Percentiles rank a stretch among this genome's conserved stretches.
phyloP scores from a whole-genome alignment of 2,329 filamentous ascomycete genomes.

The Aureobasidium sp. region DNA sequence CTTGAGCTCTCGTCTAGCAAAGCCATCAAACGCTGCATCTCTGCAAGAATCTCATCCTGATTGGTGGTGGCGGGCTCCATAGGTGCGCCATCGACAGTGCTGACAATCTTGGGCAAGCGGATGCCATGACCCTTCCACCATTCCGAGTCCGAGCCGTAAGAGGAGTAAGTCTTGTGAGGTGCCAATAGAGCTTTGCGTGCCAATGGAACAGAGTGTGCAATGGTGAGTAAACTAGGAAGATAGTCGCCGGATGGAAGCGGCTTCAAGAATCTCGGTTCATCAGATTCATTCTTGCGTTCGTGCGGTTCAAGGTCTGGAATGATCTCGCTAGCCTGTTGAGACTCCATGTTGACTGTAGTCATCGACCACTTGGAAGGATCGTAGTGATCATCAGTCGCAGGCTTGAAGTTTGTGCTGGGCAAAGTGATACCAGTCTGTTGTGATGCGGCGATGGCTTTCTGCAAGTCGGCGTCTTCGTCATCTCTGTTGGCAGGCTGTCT shows the following conservation, averaged over 20 bases:
- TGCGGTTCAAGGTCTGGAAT: slow-evolving; percentile 43
- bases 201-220: slow-evolving; percentile 55
- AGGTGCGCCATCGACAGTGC: slow-evolving; percentile 30
- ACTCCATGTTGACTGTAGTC: slow-evolving; percentile 32
- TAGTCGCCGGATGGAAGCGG: slow-evolving; percentile 47
- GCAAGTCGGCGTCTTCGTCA: slow-evolving; percentile 27
- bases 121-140: slow-evolving; percentile 58
- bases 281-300: slow-evolving; percentile 41
- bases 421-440: slow-evolving; percentile 50
- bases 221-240: slow-evolving; percentile 52
- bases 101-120: slow-evolving; percentile 44
- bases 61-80: slow-evolving; percentile 25
- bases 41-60: slow-evolving; percentile 46
- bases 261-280: slow-evolving; percentile 52
- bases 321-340: slow-evolving; percentile 39
- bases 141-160: slow-evolving; percentile 50
- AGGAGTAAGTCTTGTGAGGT: slow-evolving; percentile 36
- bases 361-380: slow-evolving; percentile 51
- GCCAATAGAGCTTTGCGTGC: slow-evolving; percentile 51
- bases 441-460: slow-evolving; percentile 22
- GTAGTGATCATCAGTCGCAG: slow-evolving; percentile 49
- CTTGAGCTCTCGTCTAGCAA: slow-evolving; percentile 53
- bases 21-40: slow-evolving; percentile 55
- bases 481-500: slow-evolving; percentile 24
- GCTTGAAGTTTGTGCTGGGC: slow-evolving; percentile 41